Evolutionary conservation across 2,329 filamentous ascomycete genomes (phyloP).

Genomic region (Xenosphaeropsis pyriputrescens): DNA sequence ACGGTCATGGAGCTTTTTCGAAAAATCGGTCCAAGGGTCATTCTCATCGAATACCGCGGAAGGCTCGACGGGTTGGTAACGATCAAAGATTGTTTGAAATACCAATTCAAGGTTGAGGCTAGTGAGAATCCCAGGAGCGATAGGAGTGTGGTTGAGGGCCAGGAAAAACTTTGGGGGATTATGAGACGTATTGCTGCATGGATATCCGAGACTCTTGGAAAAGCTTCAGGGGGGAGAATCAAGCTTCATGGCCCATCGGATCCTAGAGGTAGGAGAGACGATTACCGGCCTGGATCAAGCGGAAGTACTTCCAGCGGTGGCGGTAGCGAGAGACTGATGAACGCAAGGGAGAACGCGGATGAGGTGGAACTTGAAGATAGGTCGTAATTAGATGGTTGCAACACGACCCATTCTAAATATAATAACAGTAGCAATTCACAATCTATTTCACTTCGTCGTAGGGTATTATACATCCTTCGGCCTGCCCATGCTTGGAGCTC

Average conservation of each 20-base stretch:
- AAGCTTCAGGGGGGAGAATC: conserved; percentile 40
- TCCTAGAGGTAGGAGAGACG: too few relatives aligned
- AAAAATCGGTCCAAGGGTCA: conserved; percentile 89
- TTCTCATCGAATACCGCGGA: conserved; percentile 83
- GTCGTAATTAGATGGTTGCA: conserved; percentile 2
- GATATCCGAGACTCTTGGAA: conserved; percentile 39
- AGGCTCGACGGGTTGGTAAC: conserved; percentile 76
- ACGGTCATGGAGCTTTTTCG: conserved; percentile 98
- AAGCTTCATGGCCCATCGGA: too few relatives aligned
- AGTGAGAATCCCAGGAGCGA: conserved; percentile 57
- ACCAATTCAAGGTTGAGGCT: conserved; percentile 91
- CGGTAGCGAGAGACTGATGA: conserved; percentile 10
- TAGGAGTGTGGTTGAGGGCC: conserved; percentile 32
- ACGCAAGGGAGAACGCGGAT: conserved; percentile 33
- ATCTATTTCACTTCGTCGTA: not conserved
- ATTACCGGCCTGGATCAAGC: too few relatives aligned
- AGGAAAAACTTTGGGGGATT: conserved; percentile 51
- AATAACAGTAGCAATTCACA: not conserved
- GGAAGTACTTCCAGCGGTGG: conserved; percentile 1
- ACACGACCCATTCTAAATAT: not conserved
- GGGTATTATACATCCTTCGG: not conserved
- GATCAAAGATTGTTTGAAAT: conserved; percentile 92
- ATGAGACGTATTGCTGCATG: conserved; percentile 39
- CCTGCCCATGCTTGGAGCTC: not conserved
- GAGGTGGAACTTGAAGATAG: conserved; percentile 26